Evolutionary conservation across 441 rosid genomes (phyloP).

Genomic region (Flueggea neowawraea): DNA sequence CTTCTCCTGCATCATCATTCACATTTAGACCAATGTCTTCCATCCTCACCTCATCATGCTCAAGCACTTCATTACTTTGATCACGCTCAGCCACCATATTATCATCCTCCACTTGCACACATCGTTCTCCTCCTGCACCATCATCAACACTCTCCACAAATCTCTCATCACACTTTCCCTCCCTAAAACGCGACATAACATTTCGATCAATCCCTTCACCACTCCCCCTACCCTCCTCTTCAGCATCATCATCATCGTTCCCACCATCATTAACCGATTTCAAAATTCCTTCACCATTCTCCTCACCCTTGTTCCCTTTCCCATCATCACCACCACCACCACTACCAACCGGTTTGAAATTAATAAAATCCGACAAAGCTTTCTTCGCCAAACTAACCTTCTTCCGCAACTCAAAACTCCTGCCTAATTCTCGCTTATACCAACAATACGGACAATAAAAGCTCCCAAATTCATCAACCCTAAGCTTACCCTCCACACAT

Average conservation of each 20-base stretch:
- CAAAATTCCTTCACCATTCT: too few species aligned
- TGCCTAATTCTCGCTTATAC: conserved; percentile 33
- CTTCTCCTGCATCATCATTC: background rate
- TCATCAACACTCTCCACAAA: background rate
- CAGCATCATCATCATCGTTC: too few species aligned
- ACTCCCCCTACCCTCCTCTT: too few species aligned
- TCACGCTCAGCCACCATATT: too few species aligned
- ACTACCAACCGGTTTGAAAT: conserved; percentile 7
- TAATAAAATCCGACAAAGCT: conserved; percentile 26
- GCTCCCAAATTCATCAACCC: conserved; percentile 37
- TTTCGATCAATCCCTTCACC: too few species aligned
- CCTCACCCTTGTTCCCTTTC: too few species aligned
- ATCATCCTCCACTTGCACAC: background rate
- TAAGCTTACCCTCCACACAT: background rate
- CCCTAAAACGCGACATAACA: too few species aligned
- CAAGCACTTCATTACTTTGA: background rate
- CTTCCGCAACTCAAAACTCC: conserved; percentile 22
- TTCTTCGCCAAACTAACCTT: conserved; percentile 33
- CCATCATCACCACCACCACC: background rate
- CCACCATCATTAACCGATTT: too few species aligned
- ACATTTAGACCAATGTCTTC: background rate
- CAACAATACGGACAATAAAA: conserved; percentile 62
- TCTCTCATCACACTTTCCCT: too few species aligned
- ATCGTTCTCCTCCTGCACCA: too few species aligned
- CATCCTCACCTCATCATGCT: conserved; percentile 2